phyloP scores from a whole-genome alignment of 331 rosid genomes.

The Prunus yedoensis region DNA sequence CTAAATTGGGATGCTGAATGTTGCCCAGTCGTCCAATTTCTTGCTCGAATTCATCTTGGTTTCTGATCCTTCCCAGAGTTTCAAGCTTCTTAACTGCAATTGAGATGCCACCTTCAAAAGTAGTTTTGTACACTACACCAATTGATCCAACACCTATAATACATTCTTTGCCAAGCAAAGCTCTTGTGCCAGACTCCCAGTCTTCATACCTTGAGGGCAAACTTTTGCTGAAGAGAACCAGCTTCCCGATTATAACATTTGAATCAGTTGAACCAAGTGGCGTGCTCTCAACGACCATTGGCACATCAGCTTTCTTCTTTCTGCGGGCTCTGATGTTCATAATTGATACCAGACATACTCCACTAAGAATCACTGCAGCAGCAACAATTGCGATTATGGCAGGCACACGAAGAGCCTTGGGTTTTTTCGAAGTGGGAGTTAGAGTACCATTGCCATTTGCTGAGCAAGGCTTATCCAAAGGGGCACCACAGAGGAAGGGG shows the following conservation, averaged over 20 bases:
- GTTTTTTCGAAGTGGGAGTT: slow-evolving; percentile 40
- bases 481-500: slow-evolving; percentile 85
- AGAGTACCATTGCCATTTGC: slow-evolving; percentile 37
- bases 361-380: slow-evolving; percentile 78
- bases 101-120: slow-evolving; percentile 81
- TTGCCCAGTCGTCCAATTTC: slow-evolving; percentile 87
- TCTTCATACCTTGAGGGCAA: slow-evolving; percentile 97
- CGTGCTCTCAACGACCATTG: slow-evolving; percentile 79
- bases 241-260: slow-evolving; percentile 78
- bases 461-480: slow-evolving; percentile 71
- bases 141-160: slow-evolving; percentile 87
- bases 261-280: slow-evolving; percentile 81
- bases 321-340: slow-evolving; percentile 71
- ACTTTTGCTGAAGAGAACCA: slow-evolving; percentile 95
- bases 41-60: slow-evolving; percentile 90
- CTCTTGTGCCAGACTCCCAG: slow-evolving; percentile 97
- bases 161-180: slow-evolving; percentile 91
- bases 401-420: slow-evolving; percentile 66
- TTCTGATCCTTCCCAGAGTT: slow-evolving; percentile 85
- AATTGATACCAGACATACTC: slow-evolving; percentile 82
- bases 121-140: slow-evolving; percentile 83
- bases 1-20: slow-evolving; percentile 74
- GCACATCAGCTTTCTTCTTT: slow-evolving; percentile 47
- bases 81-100: slow-evolving; percentile 96
- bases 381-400: slow-evolving; percentile 90